Base-by-base conservation (phyloP, 148 eudicot genomes). In the Bassia scoparia region DNA sequence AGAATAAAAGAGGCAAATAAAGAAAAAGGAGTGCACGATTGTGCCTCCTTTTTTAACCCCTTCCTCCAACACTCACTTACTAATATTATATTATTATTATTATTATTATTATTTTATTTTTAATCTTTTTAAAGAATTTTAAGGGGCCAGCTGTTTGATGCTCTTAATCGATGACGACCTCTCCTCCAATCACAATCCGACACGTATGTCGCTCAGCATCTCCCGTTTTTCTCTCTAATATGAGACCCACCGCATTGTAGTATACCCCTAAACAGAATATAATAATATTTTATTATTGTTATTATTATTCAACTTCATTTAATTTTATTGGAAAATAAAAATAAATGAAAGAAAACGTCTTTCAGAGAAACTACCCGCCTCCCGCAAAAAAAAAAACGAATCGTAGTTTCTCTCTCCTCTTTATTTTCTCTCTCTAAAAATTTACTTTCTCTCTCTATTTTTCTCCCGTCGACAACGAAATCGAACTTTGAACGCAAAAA, bases 381-480 rank as follows among this genome's bases (percentile, higher is more conserved):
- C 50, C 77, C 73, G 68, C 68, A 59, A 70, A 77, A 74, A 70
- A 77, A 74, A 78, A 80, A 80, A 77, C 82, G 86, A 83, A 55
- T 70, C 77, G 49, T 74, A 74, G 69, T 76, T 67, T 81, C 77
- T 82, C 86, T 73, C 83, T 81, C 84, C n/a, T 60, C 75, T 33
- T 53, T 30, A 67, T n/a, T 74, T 71, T 74, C 76, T 79, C 83
- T 78, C 82, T 85, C 77, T 73, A 73, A 38, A 58, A 76, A 76
- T 58, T n/a, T 8, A 61, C 67, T 54, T 7, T 62, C 59, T 73
- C 80, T 77, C 71, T 83, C 78, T 77, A 83, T 53, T 76, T 87
- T 83, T 54, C 53, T 69, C 43, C 56, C 56, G 56, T 59, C 77
- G 74, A 79, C 68, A 74, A 61, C 83, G 75, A 86, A 83, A 82